phyloP scores from a whole-genome alignment of 2,329 filamentous ascomycete genomes.

The Coniochaeta hoffmannii region DNA sequence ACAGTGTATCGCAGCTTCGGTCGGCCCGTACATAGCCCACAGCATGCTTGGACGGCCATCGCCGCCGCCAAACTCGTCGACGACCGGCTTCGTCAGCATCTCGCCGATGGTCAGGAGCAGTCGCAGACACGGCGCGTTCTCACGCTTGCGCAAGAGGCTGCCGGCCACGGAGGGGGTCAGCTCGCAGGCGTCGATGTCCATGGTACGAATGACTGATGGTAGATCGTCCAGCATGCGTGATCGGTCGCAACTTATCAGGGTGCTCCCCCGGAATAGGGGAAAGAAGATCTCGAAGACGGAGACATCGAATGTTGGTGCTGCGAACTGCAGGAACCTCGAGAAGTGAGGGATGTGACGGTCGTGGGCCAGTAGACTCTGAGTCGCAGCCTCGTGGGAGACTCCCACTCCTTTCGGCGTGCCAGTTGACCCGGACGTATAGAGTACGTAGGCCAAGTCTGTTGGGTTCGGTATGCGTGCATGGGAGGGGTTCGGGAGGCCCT shows the following conservation, averaged over 20 bases:
- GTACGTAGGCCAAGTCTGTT: constrained; percentile 67
- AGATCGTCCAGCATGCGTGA: constrained; percentile 68
- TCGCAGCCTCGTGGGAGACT: constrained; percentile 71
- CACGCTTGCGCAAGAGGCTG: constrained; percentile 62
- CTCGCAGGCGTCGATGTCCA: constrained; percentile 77
- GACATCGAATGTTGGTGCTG: constrained; percentile 87
- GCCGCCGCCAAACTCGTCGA: constrained; percentile 69
- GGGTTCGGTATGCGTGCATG: constrained; percentile 12
- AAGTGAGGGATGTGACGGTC: constrained; percentile 70
- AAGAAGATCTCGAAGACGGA: constrained; percentile 96
- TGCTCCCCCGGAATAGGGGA: constrained; percentile 65
- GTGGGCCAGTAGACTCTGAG: constrained; percentile 78
- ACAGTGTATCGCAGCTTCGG: constrained; percentile 85
- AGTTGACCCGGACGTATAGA: constrained; percentile 90
- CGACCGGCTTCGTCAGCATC: constrained; percentile 74
- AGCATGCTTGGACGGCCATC: constrained; percentile 52
- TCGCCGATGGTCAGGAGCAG: constrained; percentile 83
- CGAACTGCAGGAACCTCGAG: constrained; percentile 80
- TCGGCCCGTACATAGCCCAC: constrained; percentile 92
- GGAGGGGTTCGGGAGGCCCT: constrained; percentile 4
- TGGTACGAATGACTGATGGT: constrained; percentile 52
- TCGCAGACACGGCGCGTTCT: constrained; percentile 58
- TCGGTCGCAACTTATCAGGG: constrained; percentile 65
- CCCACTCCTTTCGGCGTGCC: constrained; percentile 83
- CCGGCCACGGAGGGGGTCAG: constrained; percentile 82